phyloP scores from a whole-genome alignment of 2,329 filamentous ascomycete genomes.

The Claviceps monticola region DNA sequence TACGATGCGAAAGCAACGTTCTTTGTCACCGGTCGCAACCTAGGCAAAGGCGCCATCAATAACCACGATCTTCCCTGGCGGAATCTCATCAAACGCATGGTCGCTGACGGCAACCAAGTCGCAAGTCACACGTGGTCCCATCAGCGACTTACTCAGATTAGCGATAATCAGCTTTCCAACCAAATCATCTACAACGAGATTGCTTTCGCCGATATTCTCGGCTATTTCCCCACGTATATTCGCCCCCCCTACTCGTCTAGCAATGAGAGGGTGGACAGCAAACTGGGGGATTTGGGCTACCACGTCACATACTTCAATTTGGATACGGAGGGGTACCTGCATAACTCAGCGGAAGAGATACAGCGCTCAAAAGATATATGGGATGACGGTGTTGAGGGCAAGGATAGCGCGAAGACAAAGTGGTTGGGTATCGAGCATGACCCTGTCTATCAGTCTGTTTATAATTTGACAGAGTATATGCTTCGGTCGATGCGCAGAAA shows the following conservation, averaged over 20 bases:
- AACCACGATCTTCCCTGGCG: slow-evolving; percentile 21
- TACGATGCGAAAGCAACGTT: slow-evolving; percentile 26
- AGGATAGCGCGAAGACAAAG: slow-evolving; percentile 12
- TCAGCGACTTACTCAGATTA: slow-evolving; percentile 25
- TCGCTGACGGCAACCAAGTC: slow-evolving; percentile 43
- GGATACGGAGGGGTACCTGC: slow-evolving; percentile 46
- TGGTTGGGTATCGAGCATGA: slow-evolving; percentile 43
- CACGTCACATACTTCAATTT: slow-evolving; percentile 46
- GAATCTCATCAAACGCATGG: slow-evolving; percentile 28
- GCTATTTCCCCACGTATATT: slow-evolving; percentile 29
- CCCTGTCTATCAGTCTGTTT: slow-evolving; percentile 30
- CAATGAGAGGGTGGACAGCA: slow-evolving; percentile 22
- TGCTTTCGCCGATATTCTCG: slow-evolving; percentile 26
- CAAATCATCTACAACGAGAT: slow-evolving; percentile 31
- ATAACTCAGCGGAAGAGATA: slow-evolving; percentile 34
- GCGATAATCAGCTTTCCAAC: slow-evolving; percentile 17
- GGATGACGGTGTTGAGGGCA: slow-evolving; percentile 22
- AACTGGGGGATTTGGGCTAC: slow-evolving; percentile 34
- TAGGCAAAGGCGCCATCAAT: slow-evolving; percentile 30
- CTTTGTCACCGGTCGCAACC: slow-evolving; percentile 22
- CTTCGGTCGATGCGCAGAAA: slow-evolving; percentile 24
- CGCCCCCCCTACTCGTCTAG: slow-evolving; percentile 34
- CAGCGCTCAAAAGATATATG: slow-evolving; percentile 27
- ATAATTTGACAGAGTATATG: slow-evolving; percentile 29
- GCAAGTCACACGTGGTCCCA: slow-evolving; percentile 39